Base-by-base conservation (phyloP, 2,329 filamentous ascomycete genomes). In the Phialemoniopsis sp. region DNA sequence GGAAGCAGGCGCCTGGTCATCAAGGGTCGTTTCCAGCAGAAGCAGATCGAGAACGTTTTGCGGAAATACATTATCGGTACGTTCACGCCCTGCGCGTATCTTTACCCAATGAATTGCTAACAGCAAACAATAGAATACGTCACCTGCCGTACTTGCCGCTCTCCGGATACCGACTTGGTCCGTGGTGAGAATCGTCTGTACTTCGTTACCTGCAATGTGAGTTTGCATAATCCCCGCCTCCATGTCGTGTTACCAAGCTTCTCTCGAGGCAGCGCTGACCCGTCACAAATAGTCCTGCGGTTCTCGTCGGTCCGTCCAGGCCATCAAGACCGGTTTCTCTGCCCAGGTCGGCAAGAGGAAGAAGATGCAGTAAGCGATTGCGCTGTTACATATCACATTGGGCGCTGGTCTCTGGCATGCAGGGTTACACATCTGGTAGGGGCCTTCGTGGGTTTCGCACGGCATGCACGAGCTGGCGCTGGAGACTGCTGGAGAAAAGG, bases 261-360 rank as follows among this genome's bases (percentile, higher is more conserved):
- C 37, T 41, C 37, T 26, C 16, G 3, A 1, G 5, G 9, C 42
- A 47, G 43, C 8, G 49, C 48, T 46, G 50, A 52, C 49, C 47
- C 46, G 13, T 6, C 21, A 6, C 21, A 26, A 26, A 26, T 10
- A 26, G 21, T 85, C 83, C 43, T 89, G 85, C 57, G 83, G 84
- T 48, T 87, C 82, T 38, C 77, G 91, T 68, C 85, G 90, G 63
- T 89, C 83, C 59, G 91, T 97, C 63, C 89, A 89, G 45, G 90
- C 93, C 53, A 98, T 98, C 85, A 98, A 98, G 84, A 95, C 89
- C 46, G 93, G 93, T 89, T 98, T 98, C 89, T 94, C 90, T 59
- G 93, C 93, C 67, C 93, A 97, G 72, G 87, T 98, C 67, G 93
- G 93, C 66, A 96, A 96, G 86, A 86, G 93, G 79, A 93, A 83